Evolutionary conservation across 2,329 filamentous ascomycete species (phyloP).

Genomic region (Hymenoscyphus fructigenus): DNA sequence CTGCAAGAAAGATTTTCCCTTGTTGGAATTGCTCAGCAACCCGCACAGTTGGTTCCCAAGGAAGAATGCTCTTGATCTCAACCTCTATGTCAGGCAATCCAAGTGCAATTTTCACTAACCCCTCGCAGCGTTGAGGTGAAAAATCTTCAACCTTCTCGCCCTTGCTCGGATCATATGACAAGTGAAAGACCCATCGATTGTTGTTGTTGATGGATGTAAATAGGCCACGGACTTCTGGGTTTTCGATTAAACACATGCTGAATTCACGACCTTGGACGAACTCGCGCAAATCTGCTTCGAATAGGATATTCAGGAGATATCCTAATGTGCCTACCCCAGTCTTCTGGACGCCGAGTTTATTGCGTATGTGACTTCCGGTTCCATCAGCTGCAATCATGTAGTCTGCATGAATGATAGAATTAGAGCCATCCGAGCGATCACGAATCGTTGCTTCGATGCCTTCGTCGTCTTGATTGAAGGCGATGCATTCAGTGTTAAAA

Average conservation of each 20-base stretch:
- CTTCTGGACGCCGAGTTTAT: slow-evolving; percentile 32
- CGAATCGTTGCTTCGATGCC: slow-evolving; percentile 32
- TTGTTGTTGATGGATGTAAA: slow-evolving; percentile 33
- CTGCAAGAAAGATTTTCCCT: slow-evolving; percentile 43
- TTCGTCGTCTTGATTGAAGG: slow-evolving; percentile 26
- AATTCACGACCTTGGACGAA: slow-evolving; percentile 37
- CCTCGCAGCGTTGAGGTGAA: slow-evolving; percentile 23
- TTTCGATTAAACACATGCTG: slow-evolving; percentile 36
- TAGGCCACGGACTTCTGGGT: slow-evolving; percentile 19
- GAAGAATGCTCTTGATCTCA: slow-evolving; percentile 37
- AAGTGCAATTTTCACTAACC: slow-evolving; percentile 34
- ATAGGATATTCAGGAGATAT: slow-evolving; percentile 39
- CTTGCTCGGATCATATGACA: slow-evolving; percentile 27
- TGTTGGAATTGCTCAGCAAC: slow-evolving; percentile 33
- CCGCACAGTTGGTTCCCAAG: slow-evolving; percentile 37
- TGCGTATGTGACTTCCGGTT: slow-evolving; percentile 32
- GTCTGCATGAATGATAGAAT: slow-evolving; percentile 30
- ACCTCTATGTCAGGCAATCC: slow-evolving; percentile 34
- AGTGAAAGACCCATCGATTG: slow-evolving; percentile 34
- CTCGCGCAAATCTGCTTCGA: slow-evolving; percentile 33
- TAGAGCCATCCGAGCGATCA: slow-evolving; percentile 16
- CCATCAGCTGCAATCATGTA: slow-evolving; percentile 44
- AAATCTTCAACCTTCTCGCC: slow-evolving; percentile 27
- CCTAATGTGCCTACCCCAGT: slow-evolving; percentile 37
- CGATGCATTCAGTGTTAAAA: slow-evolving; percentile 35